Conservation (phyloP, 768 basidiomycete species). For the Termitomyces sp. region DNA sequence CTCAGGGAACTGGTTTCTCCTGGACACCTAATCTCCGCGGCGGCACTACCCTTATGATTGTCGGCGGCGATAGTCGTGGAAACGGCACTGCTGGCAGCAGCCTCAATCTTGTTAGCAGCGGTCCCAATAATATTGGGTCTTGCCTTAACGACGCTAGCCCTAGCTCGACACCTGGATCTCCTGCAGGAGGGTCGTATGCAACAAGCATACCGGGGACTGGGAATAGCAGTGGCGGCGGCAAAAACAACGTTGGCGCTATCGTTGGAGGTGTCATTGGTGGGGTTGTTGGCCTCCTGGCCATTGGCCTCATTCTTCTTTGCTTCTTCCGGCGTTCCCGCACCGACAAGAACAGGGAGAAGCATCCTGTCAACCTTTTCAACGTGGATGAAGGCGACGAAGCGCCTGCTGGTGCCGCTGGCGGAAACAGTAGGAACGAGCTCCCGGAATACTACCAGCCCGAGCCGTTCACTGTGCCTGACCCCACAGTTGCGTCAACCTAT, state of each 20-base stretch:
- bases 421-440: slow-evolving; percentile 38
- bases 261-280: slow-evolving; percentile 26
- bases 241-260: slow-evolving; percentile 26
- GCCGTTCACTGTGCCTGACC: slow-evolving; percentile 69
- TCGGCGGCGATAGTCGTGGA: slow-evolving; percentile 66
- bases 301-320: slow-evolving; percentile 19
- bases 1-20: slow-evolving; percentile 58
- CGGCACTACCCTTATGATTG: slow-evolving; percentile 62
- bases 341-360: slow-evolving; percentile 42
- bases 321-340: slow-evolving; percentile 21
- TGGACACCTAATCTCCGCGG: slow-evolving; percentile 65
- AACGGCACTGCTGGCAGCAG: slow-evolving; percentile 67
- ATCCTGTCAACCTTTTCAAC: slow-evolving; percentile 65
- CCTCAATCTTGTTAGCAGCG: slow-evolving; percentile 49
- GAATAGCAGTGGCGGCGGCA: slow-evolving; percentile 27
- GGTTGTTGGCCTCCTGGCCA: slow-evolving; percentile 14
- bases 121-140: slow-evolving; percentile 41
- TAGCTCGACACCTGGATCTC: slow-evolving; percentile 71
- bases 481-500: slow-evolving; percentile 35
- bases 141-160: slow-evolving; percentile 64
- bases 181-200: slow-evolving; percentile 71
- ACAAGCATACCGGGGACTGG: slow-evolving; percentile 44
- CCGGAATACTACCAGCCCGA: slow-evolving; percentile 75
- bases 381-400: slow-evolving; percentile 54
- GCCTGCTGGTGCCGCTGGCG: slow-evolving; percentile 8